Percentiles rank a stretch among this genome's conserved stretches.
Conservation (phyloP, 2,329 filamentous ascomycete species). For the Tolypocladium nubicola region DNA sequence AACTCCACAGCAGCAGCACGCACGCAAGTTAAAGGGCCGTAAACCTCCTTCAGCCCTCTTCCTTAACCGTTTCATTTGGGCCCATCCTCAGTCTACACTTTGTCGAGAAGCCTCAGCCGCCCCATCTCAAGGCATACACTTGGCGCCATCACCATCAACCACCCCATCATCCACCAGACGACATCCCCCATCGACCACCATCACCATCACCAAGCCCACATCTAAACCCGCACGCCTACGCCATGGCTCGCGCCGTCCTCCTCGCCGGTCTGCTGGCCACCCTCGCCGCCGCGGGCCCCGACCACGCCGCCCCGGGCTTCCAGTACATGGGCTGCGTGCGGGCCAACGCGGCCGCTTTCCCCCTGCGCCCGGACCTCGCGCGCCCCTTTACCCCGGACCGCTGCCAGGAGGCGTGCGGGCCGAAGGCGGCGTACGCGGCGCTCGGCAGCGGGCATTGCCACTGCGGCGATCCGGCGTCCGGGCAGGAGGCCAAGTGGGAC, state of each 20-base stretch:
- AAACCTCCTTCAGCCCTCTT: not conserved
- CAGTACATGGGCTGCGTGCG: constrained; percentile 19
- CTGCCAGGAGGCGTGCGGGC: constrained; percentile 10
- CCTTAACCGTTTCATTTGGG: not conserved
- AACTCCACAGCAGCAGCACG: not conserved
- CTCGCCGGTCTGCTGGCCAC: constrained; percentile 13
- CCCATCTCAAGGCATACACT: no score
- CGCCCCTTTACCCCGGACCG: constrained; percentile 8
- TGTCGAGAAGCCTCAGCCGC: no score
- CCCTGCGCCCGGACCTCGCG: constrained; percentile 6
- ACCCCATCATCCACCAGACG: not conserved
- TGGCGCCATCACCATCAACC: no score
- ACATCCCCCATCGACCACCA: no score
- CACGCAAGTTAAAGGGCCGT: not conserved
- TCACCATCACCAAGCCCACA: not conserved
- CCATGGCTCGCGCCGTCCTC: constrained; percentile 8
- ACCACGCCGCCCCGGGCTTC: constrained; percentile 8
- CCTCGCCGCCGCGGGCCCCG: constrained; percentile 10
- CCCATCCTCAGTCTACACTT: not conserved
- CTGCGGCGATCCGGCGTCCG: constrained; percentile 8
- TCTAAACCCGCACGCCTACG: not conserved
- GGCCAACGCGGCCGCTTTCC: constrained; percentile 8
- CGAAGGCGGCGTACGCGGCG: constrained; percentile 9
- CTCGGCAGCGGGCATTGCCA: constrained; percentile 11
- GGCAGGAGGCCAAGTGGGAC: constrained; percentile 2